Percentiles rank a stretch among this genome's conserved stretches.
Evolutionary conservation across 768 basidiomycete genomes (phyloP).

Genomic region (Pleurotus citrinopileatus): DNA sequence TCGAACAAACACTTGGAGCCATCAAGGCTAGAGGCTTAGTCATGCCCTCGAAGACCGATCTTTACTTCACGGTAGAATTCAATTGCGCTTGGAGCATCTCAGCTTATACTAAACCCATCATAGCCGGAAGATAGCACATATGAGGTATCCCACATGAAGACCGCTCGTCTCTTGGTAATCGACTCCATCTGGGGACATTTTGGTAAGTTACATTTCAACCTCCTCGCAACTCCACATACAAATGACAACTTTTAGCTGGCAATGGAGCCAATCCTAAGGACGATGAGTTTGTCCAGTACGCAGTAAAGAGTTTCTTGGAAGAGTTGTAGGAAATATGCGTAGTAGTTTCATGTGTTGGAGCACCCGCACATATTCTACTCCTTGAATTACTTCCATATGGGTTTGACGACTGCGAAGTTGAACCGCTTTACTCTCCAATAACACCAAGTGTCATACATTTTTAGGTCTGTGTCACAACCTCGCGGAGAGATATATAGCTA

Average conservation of each 20-base stretch:
- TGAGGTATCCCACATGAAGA: slow-evolving; percentile 41
- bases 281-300: slow-evolving; percentile 36
- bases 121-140: slow-evolving; percentile 53
- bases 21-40: slow-evolving; percentile 54
- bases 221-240: neutral
- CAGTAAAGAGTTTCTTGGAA: slow-evolving; percentile 44
- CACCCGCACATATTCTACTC: neutral
- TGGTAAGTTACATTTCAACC: slow-evolving; percentile 27
- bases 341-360: neutral
- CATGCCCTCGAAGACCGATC: slow-evolving; percentile 58
- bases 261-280: slow-evolving; percentile 38
- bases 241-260: slow-evolving; percentile 42
- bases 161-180: slow-evolving; percentile 45
- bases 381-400: too few species aligned
- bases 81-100: neutral
- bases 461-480: too few species aligned
- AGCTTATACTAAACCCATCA: neutral
- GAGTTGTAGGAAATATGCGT: slow-evolving; percentile 15
- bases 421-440: too few species aligned
- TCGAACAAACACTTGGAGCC: slow-evolving; percentile 34
- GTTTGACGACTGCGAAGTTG: too few species aligned
- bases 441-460: too few species aligned
- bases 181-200: slow-evolving; percentile 57
- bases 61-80: slow-evolving; percentile 40
- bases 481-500: too few species aligned